A percentile compares a stretch with the other conserved stretches of the same genome.
phyloP scores from a whole-genome alignment of 2,329 filamentous ascomycete genomes.

The Paecilomyces formosus region DNA sequence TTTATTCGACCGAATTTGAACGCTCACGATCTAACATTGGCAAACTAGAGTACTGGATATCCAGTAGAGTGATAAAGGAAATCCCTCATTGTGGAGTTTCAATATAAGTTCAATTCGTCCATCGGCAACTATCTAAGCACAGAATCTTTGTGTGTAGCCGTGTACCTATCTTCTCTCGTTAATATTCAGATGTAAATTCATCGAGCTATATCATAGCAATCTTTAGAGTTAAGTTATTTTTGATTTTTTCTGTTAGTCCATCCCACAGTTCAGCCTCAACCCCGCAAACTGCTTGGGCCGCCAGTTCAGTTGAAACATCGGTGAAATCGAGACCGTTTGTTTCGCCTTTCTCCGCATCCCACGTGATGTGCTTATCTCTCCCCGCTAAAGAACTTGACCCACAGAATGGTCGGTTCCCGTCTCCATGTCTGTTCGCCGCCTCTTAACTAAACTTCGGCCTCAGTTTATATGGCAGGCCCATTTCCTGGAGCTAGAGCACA shows the following conservation, averaged over 20 bases:
- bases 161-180: too few species aligned
- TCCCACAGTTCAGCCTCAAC: background rate
- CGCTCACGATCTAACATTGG: too few species aligned
- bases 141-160: too few species aligned
- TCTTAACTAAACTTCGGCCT: background rate
- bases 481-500: background rate
- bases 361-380: background rate
- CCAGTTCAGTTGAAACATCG: background rate
- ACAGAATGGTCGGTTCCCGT: background rate
- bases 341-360: background rate
- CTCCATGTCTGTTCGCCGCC: background rate
- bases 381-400: background rate
- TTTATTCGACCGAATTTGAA: background rate
- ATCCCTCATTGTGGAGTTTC: too few species aligned
- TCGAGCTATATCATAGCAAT: too few species aligned
- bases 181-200: too few species aligned
- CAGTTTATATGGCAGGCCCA: background rate
- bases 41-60: too few species aligned
- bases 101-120: too few species aligned
- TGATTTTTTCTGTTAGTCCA: too few species aligned
- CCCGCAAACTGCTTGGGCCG: background rate
- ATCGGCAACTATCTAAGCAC: too few species aligned
- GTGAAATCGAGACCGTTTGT: background rate
- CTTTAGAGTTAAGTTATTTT: too few species aligned
- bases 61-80: too few species aligned